Percentiles rank a stretch among this genome's conserved stretches.
These are phyloP conservation scores for Pavlovales sp. DNA, from an alignment of 208 protist genomes.

Conservation along the genomic window DNA sequence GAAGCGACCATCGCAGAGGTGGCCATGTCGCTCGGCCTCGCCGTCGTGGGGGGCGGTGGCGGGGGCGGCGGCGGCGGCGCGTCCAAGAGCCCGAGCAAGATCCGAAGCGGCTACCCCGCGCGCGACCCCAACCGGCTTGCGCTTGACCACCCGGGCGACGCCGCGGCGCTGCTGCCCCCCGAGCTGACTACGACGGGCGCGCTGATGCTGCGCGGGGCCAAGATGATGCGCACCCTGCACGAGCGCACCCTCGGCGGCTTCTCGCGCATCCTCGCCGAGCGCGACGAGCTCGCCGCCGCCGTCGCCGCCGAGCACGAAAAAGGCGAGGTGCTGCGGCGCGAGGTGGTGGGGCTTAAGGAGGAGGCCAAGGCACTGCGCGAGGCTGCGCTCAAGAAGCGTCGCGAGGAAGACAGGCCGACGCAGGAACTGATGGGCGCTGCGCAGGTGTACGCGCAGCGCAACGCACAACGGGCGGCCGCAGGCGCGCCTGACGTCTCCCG, in stretches of 20 bases:
- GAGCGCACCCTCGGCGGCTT: neutral
- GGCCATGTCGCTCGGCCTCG: no score
- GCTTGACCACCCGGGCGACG: neutral
- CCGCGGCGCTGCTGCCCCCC: neutral
- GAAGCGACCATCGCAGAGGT: no score
- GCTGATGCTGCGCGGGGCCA: neutral
- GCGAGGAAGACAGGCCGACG: neutral
- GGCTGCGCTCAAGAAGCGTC: neutral
- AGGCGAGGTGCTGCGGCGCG: neutral
- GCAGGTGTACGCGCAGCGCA: neutral
- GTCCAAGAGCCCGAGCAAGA: no score
- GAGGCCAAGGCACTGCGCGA: neutral
- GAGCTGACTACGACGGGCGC: neutral
- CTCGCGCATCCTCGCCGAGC: no score
- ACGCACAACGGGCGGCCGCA: neutral
- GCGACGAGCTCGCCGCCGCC: no score
- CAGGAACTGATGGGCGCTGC: neutral
- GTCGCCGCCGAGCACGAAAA: neutral
- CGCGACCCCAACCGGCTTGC: neutral
- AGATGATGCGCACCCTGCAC: neutral
- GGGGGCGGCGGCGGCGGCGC: no score
- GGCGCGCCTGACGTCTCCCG: no score
- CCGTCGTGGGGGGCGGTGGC: no score
- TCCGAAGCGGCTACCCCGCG: no score
- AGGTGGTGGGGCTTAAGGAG: neutral